These are phyloP conservation scores for Cerioporus squamosus DNA, from an alignment of 1,284 basidiomycete species.

Conservation along the genomic window DNA sequence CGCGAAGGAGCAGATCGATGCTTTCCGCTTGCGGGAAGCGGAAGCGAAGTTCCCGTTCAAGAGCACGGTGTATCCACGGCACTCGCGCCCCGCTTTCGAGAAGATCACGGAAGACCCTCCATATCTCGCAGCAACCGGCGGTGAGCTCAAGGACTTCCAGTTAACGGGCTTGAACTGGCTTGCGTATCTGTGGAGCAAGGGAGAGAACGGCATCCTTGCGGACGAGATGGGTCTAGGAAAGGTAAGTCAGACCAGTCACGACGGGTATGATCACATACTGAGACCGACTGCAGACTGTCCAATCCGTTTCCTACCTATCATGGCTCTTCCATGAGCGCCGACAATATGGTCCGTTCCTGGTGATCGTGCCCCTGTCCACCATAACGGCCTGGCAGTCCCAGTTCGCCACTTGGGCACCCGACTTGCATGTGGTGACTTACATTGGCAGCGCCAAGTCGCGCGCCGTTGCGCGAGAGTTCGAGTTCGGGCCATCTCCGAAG, in stretches of 20 bases:
- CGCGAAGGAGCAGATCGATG: constrained; percentile 78
- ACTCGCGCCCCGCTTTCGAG: constrained; percentile 81
- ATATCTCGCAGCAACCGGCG: constrained; percentile 81
- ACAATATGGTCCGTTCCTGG: constrained; percentile 97
- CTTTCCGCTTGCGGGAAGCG: constrained; percentile 79
- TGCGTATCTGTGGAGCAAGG: constrained; percentile 93
- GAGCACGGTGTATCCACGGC: constrained; percentile 71
- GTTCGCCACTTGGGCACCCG: constrained; percentile 95
- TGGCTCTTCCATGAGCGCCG: constrained; percentile 94
- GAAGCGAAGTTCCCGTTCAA: constrained; percentile 88
- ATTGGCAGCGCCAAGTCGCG: constrained; percentile 90
- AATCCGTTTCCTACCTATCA: constrained; percentile 95
- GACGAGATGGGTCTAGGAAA: constrained; percentile 99
- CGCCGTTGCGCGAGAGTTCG: constrained; percentile 90
- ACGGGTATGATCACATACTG: background rate
- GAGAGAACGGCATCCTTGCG: constrained; percentile 96
- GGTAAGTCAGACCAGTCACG: constrained; percentile 41
- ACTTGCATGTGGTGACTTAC: constrained; percentile 96
- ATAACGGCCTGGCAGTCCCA: constrained; percentile 98
- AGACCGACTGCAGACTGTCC: constrained; percentile 73
- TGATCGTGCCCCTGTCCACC: constrained; percentile 97
- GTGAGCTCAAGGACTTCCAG: constrained; percentile 96
- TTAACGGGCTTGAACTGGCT: constrained; percentile 98
- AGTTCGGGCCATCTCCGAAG: constrained; percentile 87
- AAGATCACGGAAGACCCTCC: constrained; percentile 92